Base-by-base conservation (phyloP, 306 rosid genomes). In the Trichosanthes cucumerina region DNA sequence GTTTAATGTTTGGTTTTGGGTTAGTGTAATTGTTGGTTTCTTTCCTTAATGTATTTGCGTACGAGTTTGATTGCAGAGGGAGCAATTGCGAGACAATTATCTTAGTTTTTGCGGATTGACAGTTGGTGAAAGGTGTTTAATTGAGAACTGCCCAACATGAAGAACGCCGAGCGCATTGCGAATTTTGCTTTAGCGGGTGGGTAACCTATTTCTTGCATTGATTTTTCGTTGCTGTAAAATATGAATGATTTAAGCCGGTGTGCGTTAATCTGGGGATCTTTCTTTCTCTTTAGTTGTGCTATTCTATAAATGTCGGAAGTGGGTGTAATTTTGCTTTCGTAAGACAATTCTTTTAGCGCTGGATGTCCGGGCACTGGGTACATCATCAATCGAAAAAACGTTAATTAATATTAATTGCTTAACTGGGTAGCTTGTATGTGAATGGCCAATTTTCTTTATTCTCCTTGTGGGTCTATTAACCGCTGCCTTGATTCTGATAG, bases 171-270 rank as follows among this genome's bases (percentile, higher is more conserved):
- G 79, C 95, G 97, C 69, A 50, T 94, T 78, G 97, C 97, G 56
- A 92, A 90, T 90, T 83, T 94, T 56, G 97, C 96, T 58, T 84
- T 94, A 83, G 87, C 93, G 82, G 98, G 98, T 94, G 83, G 97
- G 98, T 94, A 81, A 71, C 86, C 59, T 64, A 23, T 83, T 75
- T 46, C 15, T 76, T 78, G 36, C 46, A 31, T 41, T 74, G 44
- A 18, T 74, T 74, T 73, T 28, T 49, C 14, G 41, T 38, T 0
- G 4, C 41, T 2, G 41, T 49, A 19, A 16, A 71, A 24, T 72
- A 24, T 9, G 21, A 18, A 72, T 7, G 3, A 47, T 14, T 46
- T 24, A 44, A 57, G 36, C 23, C 9, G 76, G 36, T 14, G 7
- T 71, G 57, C 1, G 36, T 70, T 46, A 26, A 44, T 73, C 60